Conservation (phyloP, 768 basidiomycete genomes). For the Xerocomellus intermedius region DNA sequence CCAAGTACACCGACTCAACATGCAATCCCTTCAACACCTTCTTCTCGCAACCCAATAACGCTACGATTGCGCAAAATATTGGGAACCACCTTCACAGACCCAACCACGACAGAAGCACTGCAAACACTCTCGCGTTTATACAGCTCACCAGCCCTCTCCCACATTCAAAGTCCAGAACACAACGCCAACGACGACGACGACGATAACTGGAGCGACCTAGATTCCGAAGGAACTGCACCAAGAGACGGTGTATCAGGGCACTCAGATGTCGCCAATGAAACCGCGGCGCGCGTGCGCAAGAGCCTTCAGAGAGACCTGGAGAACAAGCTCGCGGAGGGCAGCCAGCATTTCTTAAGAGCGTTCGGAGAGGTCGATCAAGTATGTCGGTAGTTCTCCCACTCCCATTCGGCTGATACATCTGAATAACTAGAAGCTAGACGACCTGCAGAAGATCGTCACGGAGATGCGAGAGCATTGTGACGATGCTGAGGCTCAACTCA, state of each 20-base stretch:
- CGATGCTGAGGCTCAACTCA: slow-evolving; percentile 75
- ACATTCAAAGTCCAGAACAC: slow-evolving; percentile 10
- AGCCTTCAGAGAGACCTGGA: slow-evolving; percentile 86
- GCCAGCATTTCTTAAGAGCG: slow-evolving; percentile 76
- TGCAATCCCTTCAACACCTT: slow-evolving; percentile 2
- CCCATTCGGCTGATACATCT: not conserved
- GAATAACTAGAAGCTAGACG: slow-evolving; percentile 69
- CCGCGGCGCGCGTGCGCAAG: slow-evolving; percentile 72
- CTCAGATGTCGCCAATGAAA: slow-evolving; percentile 50
- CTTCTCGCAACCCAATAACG: slow-evolving; percentile 70
- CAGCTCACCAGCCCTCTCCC: slow-evolving; percentile 24
- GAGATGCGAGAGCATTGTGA: slow-evolving; percentile 84
- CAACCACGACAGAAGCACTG: slow-evolving; percentile 76
- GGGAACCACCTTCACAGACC: slow-evolving; percentile 75
- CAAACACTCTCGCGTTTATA: slow-evolving; percentile 83
- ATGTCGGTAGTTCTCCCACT: slow-evolving; percentile 28
- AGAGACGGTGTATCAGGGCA: slow-evolving; percentile 9
- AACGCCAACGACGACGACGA: slow-evolving; percentile 36
- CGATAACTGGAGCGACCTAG: slow-evolving; percentile 28
- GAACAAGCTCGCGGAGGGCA: slow-evolving; percentile 75
- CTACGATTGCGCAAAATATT: slow-evolving; percentile 88
- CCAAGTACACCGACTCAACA: slow-evolving; percentile 7
- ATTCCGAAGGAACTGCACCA: slow-evolving; percentile 7
- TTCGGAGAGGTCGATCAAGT: slow-evolving; percentile 91
- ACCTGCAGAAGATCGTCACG: slow-evolving; percentile 70